Base-by-base conservation (phyloP, 495 filamentous ascomycete genomes). In the Amniculicola lignicola region DNA sequence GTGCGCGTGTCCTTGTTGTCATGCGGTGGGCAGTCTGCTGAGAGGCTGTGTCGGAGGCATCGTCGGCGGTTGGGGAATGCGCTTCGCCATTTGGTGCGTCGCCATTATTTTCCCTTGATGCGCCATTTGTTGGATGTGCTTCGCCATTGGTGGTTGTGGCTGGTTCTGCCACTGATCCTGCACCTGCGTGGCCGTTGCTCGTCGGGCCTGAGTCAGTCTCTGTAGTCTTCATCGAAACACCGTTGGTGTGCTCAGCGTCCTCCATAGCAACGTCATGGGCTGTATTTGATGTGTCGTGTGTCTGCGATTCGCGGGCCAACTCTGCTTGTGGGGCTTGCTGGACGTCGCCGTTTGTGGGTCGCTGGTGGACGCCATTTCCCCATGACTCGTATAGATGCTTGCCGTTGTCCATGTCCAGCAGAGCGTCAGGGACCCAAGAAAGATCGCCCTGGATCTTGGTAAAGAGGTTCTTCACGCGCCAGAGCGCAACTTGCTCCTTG, bases 371-470 rank as follows among this genome's bases (percentile, higher is more conserved):
- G 19, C 41, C 42, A 15, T 42, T 50, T 11, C 23, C 35, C n/a
- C 29, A 22, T 3, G 21, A 5, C 1, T 25, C 43, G 21, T 22
- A 36, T 5, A 36, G 35, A 15, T 44, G 41, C 16, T 47, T 24
- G 3, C 5, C 14, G 21, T 3, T 28, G 9, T 10, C 24, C 29
- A 60, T 31, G 19, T 42, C 29, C 1, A 11, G 10, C 41, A 74
- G 65, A 33, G 80, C 88, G 65, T 83, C 86, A 4, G 89, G 86
- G 59, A 83, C 83, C 86, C 86, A 96, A 0, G 78, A 80, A 47
- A 81, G 77, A 67, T 96, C 91, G 15, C 91, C 91, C 25, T 88
- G 75, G 12, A 95, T 79, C 62, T 82, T 80, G 23, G 84, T 86
- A 55, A 90, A 79, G 6, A 96, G 67, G 53, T 87, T 85, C 58